These are phyloP conservation scores for Lentinula detonsa DNA, from an alignment of 768 basidiomycete genomes.

Conservation along the genomic window DNA sequence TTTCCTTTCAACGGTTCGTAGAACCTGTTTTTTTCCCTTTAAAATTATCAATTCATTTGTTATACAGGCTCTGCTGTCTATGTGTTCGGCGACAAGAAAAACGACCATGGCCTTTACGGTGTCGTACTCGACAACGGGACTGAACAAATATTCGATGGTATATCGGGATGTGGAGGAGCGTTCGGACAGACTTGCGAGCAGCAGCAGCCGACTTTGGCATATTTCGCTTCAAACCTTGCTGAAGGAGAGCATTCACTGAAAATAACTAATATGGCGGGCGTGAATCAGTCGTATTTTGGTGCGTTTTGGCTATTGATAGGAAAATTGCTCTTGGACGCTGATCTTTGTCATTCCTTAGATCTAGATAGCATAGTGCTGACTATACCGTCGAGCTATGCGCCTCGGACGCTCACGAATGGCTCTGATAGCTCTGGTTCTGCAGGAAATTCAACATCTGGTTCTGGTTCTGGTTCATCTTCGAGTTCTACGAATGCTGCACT, in stretches of 20 bases:
- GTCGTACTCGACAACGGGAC: conserved; percentile 30
- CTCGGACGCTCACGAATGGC: conserved; percentile 21
- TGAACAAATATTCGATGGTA: conserved; percentile 28
- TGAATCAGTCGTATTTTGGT: conserved; percentile 42
- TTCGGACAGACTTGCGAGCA: conserved; percentile 41
- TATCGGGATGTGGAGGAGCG: conserved; percentile 41
- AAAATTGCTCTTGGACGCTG: neutral
- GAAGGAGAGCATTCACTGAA: conserved; percentile 29
- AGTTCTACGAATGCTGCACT: neutral
- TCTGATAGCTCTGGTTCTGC: conserved; percentile 1
- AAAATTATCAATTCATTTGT: neutral
- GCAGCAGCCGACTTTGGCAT: conserved; percentile 35
- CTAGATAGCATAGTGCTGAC: conserved; percentile 38
- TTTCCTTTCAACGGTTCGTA: conserved; percentile 34
- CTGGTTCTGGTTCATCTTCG: neutral
- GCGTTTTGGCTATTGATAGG: conserved; percentile 3
- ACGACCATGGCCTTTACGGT: conserved; percentile 39
- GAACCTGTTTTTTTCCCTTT: neutral
- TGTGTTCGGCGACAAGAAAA: conserved; percentile 43
- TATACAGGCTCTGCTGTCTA: conserved; percentile 35
- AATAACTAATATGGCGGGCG: conserved; percentile 33
- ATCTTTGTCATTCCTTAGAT: conserved; percentile 18
- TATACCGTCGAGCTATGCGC: conserved; percentile 34
- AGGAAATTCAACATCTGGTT: neutral
- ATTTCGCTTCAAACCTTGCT: conserved; percentile 36